Evolutionary conservation across 2,329 filamentous ascomycete species (phyloP), one percentile per base, ranked within the genome.

Genomic region (Ascosphaera apis): DNA sequence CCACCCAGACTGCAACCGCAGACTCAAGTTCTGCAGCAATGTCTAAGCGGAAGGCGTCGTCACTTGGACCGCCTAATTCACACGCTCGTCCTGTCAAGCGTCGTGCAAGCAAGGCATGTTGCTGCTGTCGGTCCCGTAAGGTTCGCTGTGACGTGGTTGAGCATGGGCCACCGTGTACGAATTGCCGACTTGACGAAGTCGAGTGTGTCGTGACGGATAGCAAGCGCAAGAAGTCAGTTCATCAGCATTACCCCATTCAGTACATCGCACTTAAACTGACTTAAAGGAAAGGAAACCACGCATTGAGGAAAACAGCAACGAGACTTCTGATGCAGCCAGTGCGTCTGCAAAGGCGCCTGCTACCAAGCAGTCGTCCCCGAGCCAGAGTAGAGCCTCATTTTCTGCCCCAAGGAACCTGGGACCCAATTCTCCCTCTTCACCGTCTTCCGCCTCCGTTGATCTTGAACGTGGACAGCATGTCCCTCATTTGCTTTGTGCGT

Each of bases 401-500:
- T 15, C 31, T 15, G 31, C 40, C 12, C 31, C 38, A 25, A 36
- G 31, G 7, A 38, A 42, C 32, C 25, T 40, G 15, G 42, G 40
- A 16, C 39, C 45, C 7, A 38, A 52, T 25, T 45, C 45, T 15
- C 46, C 56, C 3, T 47, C 52, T 3, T 57, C 57, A 15, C 53
- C 56, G 8, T 65, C 61, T 42, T 57, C 61, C 45, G 52, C 57
- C 40, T 57, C 57, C 16, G 54, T 54, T 16, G 53, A 66, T 40
- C 42, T 60, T 41, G 62, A 67, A 34, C 55, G 56, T 33, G 58
- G 63, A 15, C 62, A 67, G 44, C 69, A 74, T 56, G 67, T 71
- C 44, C 70, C 70, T 36, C 70, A 75, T 53, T 60, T 72, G 19
- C 58, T 74, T 39, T 75, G 70, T 75, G 51, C 52, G 67, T 66